These are phyloP conservation scores for Trichoderma hamatum DNA, from an alignment of 2,329 filamentous ascomycete genomes.

Conservation along the genomic window DNA sequence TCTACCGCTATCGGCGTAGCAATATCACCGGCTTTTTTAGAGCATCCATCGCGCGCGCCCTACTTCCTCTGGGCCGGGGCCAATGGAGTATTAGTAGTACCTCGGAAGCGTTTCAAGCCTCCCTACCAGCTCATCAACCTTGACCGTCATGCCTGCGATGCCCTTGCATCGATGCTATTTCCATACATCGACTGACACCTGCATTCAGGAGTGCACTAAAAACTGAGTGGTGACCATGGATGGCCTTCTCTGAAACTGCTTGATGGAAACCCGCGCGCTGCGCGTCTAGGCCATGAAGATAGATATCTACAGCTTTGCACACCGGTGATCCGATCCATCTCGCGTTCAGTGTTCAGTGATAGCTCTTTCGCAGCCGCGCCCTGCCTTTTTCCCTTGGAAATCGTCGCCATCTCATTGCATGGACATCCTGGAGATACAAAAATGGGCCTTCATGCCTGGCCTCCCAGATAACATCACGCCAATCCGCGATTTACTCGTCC, in stretches of 20 bases:
- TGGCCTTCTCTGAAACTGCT: neutral
- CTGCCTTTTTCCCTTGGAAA: neutral
- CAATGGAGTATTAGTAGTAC: constrained; percentile 2
- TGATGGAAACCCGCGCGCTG: constrained; percentile 15
- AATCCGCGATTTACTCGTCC: constrained; percentile 42
- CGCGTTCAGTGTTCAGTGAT: neutral
- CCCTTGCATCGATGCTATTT: constrained; percentile 3
- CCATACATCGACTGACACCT: neutral
- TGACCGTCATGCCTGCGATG: neutral
- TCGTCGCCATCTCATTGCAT: constrained; percentile 31
- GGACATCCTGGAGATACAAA: constrained; percentile 42
- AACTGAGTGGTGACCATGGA: constrained; percentile 4
- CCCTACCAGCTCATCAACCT: constrained; percentile 20
- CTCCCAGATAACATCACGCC: constrained; percentile 44
- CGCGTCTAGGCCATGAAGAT: constrained; percentile 5
- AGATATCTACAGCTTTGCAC: neutral
- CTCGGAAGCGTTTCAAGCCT: constrained; percentile 11
- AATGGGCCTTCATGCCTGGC: constrained; percentile 44
- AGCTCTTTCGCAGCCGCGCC: neutral
- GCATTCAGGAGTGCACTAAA: neutral
- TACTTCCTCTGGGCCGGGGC: constrained; percentile 17
- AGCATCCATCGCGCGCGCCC: neutral
- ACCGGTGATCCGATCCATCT: constrained; percentile 27
- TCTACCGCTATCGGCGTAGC: neutral
- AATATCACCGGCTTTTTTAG: neutral